Conservation (phyloP, 2,329 filamentous ascomycete genomes). For the Cladorrhinum sp. region DNA sequence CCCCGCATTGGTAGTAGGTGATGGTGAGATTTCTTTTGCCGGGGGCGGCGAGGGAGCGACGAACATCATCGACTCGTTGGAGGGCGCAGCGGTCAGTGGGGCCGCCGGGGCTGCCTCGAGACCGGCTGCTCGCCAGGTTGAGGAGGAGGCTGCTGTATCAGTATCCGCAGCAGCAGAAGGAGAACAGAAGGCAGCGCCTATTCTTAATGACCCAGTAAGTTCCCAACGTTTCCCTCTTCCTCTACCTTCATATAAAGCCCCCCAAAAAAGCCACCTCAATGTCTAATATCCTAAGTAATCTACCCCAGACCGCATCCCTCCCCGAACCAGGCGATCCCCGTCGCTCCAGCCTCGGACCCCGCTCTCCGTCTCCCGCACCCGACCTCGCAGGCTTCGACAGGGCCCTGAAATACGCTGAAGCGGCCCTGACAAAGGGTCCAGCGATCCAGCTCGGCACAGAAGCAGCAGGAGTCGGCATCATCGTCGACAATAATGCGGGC, state of each 20-base stretch:
- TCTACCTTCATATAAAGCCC: neutral
- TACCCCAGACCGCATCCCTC: slow-evolving; percentile 1
- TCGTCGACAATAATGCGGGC: slow-evolving; percentile 31
- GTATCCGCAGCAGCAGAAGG: neutral
- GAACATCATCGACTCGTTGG: slow-evolving; percentile 43
- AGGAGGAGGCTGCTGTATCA: too few species aligned
- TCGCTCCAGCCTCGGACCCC: slow-evolving; percentile 6
- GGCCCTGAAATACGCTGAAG: slow-evolving; percentile 45
- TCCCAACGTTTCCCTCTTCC: neutral
- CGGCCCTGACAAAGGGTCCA: slow-evolving; percentile 43
- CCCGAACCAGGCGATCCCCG: slow-evolving; percentile 4
- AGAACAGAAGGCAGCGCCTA: neutral
- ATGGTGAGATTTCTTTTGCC: slow-evolving; percentile 50
- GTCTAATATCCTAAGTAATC: neutral
- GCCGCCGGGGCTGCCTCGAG: slow-evolving; percentile 37
- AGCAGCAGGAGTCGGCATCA: slow-evolving; percentile 37
- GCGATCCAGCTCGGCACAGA: slow-evolving; percentile 48
- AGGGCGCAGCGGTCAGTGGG: slow-evolving; percentile 36
- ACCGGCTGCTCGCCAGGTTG: neutral
- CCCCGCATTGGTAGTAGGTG: slow-evolving; percentile 51
- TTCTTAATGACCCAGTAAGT: neutral
- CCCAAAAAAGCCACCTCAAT: too few species aligned
- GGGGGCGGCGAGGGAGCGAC: slow-evolving; percentile 38
- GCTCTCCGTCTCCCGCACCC: too few species aligned
- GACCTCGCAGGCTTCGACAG: slow-evolving; percentile 46